Conservation (phyloP, 345 rosid genomes). For the Bruguiera sexangula region DNA sequence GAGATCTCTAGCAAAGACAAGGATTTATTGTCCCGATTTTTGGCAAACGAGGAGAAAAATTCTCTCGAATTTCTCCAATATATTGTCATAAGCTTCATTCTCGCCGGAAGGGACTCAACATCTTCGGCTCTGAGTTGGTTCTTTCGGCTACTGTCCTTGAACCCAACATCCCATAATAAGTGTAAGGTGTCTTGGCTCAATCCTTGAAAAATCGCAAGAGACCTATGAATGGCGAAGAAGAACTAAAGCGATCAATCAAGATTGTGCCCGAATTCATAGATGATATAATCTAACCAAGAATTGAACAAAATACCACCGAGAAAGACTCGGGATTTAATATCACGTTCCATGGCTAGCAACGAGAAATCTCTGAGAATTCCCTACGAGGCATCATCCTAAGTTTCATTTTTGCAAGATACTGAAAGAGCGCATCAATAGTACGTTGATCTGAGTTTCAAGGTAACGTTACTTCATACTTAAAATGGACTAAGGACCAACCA, state of each 20-base stretch:
- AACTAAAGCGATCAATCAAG: conserved; percentile 5
- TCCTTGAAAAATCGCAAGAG: background rate
- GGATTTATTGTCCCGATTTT: conserved; percentile 24
- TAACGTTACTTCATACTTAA: too few species aligned
- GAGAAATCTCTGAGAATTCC: conserved; percentile 8
- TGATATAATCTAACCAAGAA: conserved; percentile 13
- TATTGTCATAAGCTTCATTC: conserved; percentile 23
- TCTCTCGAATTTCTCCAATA: conserved; percentile 18
- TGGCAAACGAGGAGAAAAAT: background rate
- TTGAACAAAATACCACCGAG: background rate
- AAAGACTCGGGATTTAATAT: conserved; percentile 13
- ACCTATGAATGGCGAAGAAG: background rate
- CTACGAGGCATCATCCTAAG: conserved; percentile 15
- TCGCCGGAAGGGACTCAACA: conserved; percentile 25
- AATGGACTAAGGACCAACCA: too few species aligned
- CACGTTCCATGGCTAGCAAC: conserved; percentile 8
- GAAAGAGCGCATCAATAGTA: too few species aligned
- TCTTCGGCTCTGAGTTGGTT: conserved; percentile 22
- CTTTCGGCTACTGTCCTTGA: conserved; percentile 14
- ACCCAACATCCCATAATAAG: background rate
- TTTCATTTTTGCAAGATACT: conserved; percentile 18
- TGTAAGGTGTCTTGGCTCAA: too few species aligned
- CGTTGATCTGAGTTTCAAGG: too few species aligned
- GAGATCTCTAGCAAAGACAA: background rate
- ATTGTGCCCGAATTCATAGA: conserved; percentile 12